A percentile compares a stretch with the other conserved stretches of the same genome.
phyloP scores from a whole-genome alignment of 2,329 filamentous ascomycete genomes.

The Verticillium alfalfae region DNA sequence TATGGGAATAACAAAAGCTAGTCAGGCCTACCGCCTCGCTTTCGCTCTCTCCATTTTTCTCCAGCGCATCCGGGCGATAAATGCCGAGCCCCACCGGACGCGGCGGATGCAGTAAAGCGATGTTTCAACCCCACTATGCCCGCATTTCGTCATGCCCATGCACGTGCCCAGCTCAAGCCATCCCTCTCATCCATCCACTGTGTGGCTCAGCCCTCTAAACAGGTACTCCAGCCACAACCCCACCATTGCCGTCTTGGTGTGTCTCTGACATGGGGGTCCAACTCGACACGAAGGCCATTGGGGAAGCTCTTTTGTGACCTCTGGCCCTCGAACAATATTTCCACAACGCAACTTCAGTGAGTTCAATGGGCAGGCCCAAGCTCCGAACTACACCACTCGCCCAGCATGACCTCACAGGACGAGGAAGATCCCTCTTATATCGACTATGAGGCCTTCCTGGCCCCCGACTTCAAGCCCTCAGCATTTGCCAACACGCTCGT shows the following conservation, averaged over 20 bases:
- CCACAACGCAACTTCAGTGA: background rate
- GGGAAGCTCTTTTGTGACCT: background rate
- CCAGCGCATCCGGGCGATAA: background rate
- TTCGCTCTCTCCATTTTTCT: background rate
- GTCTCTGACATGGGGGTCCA: background rate
- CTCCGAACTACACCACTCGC: background rate
- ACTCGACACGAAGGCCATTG: background rate
- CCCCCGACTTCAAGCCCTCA: slow-evolving; percentile 73
- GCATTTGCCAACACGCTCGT: slow-evolving; percentile 86
- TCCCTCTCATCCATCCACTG: background rate
- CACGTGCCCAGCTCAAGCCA: background rate
- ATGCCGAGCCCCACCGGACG: background rate
- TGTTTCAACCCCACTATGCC: background rate
- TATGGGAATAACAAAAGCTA: background rate
- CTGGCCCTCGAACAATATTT: background rate
- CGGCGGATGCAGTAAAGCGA: background rate
- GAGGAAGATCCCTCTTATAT: slow-evolving; percentile 76
- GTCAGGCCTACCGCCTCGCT: background rate
- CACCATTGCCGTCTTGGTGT: background rate
- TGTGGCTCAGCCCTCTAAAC: background rate
- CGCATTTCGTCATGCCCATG: background rate
- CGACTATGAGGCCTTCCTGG: slow-evolving; percentile 88
- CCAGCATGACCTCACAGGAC: slow-evolving; percentile 24
- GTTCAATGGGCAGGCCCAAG: background rate
- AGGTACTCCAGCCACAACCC: background rate